phyloP scores from a whole-genome alignment of 2,329 filamentous ascomycete genomes.

The Xylariaceae sp. region DNA sequence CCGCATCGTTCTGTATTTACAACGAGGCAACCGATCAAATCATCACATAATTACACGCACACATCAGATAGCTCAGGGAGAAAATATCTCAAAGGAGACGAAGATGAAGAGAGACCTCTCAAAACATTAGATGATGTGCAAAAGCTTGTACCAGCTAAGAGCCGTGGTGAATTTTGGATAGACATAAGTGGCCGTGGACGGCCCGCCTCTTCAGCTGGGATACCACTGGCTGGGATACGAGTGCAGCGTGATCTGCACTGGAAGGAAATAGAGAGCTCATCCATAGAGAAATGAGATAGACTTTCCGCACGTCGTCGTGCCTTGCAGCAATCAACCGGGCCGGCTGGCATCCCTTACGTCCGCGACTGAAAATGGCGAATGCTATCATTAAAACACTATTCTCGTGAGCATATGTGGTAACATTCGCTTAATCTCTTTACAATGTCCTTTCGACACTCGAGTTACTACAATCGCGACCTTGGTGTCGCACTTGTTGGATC shows the following conservation, averaged over 20 bases:
- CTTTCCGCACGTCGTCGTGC: too few species aligned
- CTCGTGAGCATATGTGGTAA: too few species aligned
- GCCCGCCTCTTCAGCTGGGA: background rate
- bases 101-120: conserved; percentile 17
- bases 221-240: conserved; percentile 11
- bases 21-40: conserved; percentile 7
- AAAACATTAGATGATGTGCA: conserved; percentile 14
- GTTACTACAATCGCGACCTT: too few species aligned
- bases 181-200: conserved; percentile 15
- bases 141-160: conserved; percentile 15
- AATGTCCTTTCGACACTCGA: too few species aligned
- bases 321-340: too few species aligned
- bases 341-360: too few species aligned
- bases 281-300: too few species aligned
- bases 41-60: conserved; percentile 1
- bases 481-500: too few species aligned
- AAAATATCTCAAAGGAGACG: conserved; percentile 11
- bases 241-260: conserved; percentile 19
- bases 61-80: conserved; percentile 1
- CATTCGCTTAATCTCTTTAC: too few species aligned
- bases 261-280: conserved; percentile 5
- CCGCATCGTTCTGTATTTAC: conserved; percentile 11
- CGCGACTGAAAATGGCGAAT: too few species aligned
- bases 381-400: too few species aligned
- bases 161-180: conserved; percentile 14